Percentiles rank a stretch among this genome's conserved stretches.
These are phyloP conservation scores for Podospora conica DNA, from an alignment of 495 filamentous ascomycete genomes.

Conservation along the genomic window DNA sequence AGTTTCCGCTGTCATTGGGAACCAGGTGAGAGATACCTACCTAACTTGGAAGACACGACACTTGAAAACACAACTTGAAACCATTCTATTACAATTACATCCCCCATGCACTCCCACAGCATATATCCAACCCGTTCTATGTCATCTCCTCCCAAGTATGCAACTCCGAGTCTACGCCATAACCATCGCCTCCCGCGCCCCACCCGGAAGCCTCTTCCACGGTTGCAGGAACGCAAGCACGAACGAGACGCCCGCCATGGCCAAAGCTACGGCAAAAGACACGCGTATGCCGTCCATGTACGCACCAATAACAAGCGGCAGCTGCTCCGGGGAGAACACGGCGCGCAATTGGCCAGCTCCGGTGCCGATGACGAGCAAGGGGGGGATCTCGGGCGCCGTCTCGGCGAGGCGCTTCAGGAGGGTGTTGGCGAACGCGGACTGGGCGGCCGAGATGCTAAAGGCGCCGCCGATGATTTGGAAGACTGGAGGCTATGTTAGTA, in stretches of 20 bases:
- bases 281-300: conserved; percentile 50
- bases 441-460: conserved; percentile 41
- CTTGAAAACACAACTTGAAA: neutral
- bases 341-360: conserved; percentile 48
- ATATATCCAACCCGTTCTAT: neutral
- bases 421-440: conserved; percentile 44
- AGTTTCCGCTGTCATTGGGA: neutral
- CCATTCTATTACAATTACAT: neutral
- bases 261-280: conserved; percentile 36
- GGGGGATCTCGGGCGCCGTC: conserved; percentile 39
- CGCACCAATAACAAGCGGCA: conserved; percentile 42
- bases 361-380: conserved; percentile 36
- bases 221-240: neutral
- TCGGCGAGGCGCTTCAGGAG: conserved; percentile 31
- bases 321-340: conserved; percentile 33
- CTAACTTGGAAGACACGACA: too few relatives aligned
- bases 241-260: conserved; percentile 11
- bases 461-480: conserved; percentile 49
- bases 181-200: neutral
- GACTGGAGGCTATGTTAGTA: conserved; percentile 21
- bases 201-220: conserved; percentile 14
- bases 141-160: neutral
- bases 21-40: too few relatives aligned
- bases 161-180: neutral
- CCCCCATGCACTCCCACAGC: neutral